These are phyloP conservation scores for Moesziomyces sp. DNA, from an alignment of 1,284 basidiomycete genomes.

Conservation along the genomic window DNA sequence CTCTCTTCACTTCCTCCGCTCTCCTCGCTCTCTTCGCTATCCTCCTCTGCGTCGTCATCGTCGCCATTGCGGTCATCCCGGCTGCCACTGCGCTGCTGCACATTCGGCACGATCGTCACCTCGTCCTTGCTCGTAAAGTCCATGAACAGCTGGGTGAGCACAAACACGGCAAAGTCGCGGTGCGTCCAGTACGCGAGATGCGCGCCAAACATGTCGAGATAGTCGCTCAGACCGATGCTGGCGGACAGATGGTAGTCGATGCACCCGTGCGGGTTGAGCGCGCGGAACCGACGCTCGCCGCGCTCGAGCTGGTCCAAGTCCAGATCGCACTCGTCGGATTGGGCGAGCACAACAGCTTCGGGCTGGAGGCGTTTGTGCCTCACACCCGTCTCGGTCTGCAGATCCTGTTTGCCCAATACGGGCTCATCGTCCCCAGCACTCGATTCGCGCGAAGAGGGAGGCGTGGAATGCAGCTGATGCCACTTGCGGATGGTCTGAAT, in stretches of 20 bases:
- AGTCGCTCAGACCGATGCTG: conserved; percentile 42
- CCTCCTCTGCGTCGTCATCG: conserved; percentile 56
- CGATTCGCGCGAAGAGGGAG: too few species aligned
- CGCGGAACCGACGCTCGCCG: conserved; percentile 53
- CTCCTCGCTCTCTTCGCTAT: conserved; percentile 7
- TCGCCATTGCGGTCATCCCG: conserved; percentile 22
- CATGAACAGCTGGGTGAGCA: conserved; percentile 59
- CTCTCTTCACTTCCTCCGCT: not conserved
- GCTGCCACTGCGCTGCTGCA: conserved; percentile 15
- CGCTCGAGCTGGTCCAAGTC: conserved; percentile 40
- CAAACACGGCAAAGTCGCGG: conserved; percentile 56
- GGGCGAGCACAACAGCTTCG: conserved; percentile 12
- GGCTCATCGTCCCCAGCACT: not conserved
- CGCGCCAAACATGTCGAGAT: conserved; percentile 58
- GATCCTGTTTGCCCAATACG: not conserved
- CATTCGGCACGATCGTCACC: conserved; percentile 33
- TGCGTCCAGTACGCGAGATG: conserved; percentile 64
- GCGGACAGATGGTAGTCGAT: conserved; percentile 57
- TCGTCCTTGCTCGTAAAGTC: conserved; percentile 31
- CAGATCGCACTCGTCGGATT: conserved; percentile 14
- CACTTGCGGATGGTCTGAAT: conserved; percentile 41
- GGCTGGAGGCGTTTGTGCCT: conserved; percentile 31
- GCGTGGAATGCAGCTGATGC: conserved; percentile 18
- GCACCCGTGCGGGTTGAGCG: conserved; percentile 63
- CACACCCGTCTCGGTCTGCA: conserved; percentile 16